phyloP scores from a whole-genome alignment of 192 early-diverging fungal genomes.

The Chytriomyces sp. region DNA sequence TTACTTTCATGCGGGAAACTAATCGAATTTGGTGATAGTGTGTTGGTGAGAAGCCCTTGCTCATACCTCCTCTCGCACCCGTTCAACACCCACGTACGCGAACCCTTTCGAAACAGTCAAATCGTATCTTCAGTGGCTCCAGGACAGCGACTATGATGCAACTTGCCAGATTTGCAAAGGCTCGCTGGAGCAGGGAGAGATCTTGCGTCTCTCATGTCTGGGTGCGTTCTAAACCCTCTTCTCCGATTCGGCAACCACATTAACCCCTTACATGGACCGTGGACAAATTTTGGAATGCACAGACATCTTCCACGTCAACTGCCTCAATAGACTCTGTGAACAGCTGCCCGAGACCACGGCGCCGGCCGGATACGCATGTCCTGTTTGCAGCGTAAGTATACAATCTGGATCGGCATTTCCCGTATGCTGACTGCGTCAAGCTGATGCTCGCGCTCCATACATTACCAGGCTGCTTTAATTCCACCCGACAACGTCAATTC shows the following conservation, averaged over 20 bases:
- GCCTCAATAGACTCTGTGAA: constrained; percentile 35
- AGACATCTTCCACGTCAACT: constrained; percentile 49
- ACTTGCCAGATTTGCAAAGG: constrained; percentile 48
- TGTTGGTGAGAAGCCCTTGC: constrained; percentile 19
- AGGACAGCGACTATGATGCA: constrained; percentile 58
- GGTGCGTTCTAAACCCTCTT: constrained; percentile 23
- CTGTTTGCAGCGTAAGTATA: constrained; percentile 39
- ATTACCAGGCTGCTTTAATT: constrained; percentile 35
- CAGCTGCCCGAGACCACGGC: constrained; percentile 44
- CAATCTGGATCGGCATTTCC: too few species aligned
- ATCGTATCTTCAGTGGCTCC: constrained; percentile 60
- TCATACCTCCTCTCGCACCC: too few species aligned
- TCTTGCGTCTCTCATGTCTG: constrained; percentile 53
- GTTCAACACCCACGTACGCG: too few species aligned
- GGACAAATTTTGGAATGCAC: neutral
- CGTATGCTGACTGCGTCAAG: too few species aligned
- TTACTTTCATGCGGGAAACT: too few species aligned
- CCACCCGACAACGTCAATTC: constrained; percentile 31
- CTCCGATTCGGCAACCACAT: neutral
- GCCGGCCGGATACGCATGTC: constrained; percentile 45
- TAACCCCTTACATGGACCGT: too few species aligned
- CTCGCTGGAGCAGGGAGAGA: constrained; percentile 35
- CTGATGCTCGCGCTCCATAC: too few species aligned
- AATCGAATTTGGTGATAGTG: too few species aligned
- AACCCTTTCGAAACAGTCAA: constrained; percentile 44